Evolutionary conservation across 208 protist genomes (phyloP).

Genomic region (Trypanosoma congolense): DNA sequence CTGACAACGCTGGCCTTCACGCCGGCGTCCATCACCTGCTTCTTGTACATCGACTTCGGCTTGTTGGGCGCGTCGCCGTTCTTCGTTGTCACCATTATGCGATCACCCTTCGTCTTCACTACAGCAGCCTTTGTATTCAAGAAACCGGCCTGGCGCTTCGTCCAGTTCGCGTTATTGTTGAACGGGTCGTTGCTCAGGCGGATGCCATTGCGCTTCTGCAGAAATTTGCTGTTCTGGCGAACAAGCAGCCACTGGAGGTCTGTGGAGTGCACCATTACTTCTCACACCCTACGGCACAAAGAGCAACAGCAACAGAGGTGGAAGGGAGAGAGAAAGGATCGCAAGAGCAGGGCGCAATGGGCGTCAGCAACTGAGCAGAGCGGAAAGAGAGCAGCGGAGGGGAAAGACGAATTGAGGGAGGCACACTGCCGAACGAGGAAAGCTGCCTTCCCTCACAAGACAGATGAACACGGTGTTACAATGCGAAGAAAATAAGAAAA

Average conservation of each 20-base stretch:
- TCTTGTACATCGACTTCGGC: constrained; percentile 74
- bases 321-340: background rate
- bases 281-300: constrained; percentile 3
- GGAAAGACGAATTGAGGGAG: too few species aligned
- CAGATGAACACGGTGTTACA: too few species aligned
- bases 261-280: constrained; percentile 71
- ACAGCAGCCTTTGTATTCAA: constrained; percentile 64
- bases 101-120: constrained; percentile 67
- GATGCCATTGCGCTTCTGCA: constrained; percentile 78
- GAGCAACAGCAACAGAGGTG: constrained; percentile 21
- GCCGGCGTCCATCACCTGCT: constrained; percentile 54
- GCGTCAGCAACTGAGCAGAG: background rate
- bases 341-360: background rate
- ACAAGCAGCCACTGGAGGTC: constrained; percentile 85
- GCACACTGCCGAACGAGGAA: background rate
- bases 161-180: constrained; percentile 88
- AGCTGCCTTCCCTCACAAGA: background rate
- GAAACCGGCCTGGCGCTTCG: constrained; percentile 81
- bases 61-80: constrained; percentile 64
- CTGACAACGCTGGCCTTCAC: constrained; percentile 72
- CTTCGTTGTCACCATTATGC: constrained; percentile 70
- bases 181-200: constrained; percentile 82
- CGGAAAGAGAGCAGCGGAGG: too few species aligned
- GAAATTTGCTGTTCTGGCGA: constrained; percentile 79
- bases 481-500: constrained; percentile 4